These are phyloP conservation scores for Sporisorium graminicola DNA, from an alignment of 1,284 basidiomycete genomes.

Conservation along the genomic window DNA sequence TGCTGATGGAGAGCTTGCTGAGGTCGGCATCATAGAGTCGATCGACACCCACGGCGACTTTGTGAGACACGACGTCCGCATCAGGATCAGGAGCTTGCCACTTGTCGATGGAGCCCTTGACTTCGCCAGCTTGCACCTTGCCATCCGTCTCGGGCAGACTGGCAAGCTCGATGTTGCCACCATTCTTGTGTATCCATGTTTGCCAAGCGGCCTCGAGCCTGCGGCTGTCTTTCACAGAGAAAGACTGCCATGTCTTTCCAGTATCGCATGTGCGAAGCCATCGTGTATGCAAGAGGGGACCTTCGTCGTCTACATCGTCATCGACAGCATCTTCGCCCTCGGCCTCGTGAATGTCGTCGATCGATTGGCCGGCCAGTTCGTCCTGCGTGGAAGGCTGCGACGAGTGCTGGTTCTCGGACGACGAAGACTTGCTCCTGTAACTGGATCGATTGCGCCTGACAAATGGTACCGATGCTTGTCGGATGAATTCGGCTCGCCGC, in stretches of 20 bases:
- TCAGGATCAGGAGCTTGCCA: conserved; percentile 49
- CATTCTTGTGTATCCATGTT: conserved; percentile 34
- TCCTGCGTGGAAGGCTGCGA: conserved; percentile 20
- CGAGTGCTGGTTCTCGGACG: conserved; percentile 20
- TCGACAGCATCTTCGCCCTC: conserved; percentile 25
- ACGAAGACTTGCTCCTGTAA: conserved; percentile 24
- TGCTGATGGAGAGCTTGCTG: conserved; percentile 57
- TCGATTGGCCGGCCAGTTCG: conserved; percentile 12
- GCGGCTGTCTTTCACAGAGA: conserved; percentile 42
- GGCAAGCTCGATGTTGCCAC: conserved; percentile 40
- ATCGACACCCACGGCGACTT: conserved; percentile 53
- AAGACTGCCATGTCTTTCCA: conserved; percentile 43
- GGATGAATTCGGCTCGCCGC: conserved; percentile 44
- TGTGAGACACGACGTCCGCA: conserved; percentile 26
- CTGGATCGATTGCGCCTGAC: conserved; percentile 30
- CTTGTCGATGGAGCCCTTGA: conserved; percentile 24
- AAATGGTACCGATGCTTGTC: conserved; percentile 42
- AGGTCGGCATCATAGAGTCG: conserved; percentile 60
- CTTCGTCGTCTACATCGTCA: conserved; percentile 25
- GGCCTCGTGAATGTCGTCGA: conserved; percentile 27
- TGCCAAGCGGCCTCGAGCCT: conserved; percentile 45
- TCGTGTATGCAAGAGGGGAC: conserved; percentile 33
- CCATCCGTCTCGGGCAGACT: conserved; percentile 32
- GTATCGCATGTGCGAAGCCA: conserved; percentile 40
- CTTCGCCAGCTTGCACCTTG: conserved; percentile 40